These are phyloP conservation scores for Teratosphaeria nubilosa DNA, from an alignment of 2,329 filamentous ascomycete species.

Conservation along the genomic window DNA sequence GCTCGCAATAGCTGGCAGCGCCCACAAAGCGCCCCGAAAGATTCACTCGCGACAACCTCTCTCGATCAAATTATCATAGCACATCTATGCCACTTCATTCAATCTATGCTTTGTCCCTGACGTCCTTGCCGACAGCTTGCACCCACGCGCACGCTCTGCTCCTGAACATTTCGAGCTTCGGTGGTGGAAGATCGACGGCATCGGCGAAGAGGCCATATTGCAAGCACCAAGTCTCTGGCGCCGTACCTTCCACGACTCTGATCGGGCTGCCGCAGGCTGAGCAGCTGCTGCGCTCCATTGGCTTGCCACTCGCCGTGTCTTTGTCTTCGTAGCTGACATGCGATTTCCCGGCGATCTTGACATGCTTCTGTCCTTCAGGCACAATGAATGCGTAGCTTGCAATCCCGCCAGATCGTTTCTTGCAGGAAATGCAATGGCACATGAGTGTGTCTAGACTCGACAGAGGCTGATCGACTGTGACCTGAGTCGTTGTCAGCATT, in stretches of 20 bases:
- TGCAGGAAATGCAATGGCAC: conserved; percentile 13
- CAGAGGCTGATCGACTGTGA: not conserved
- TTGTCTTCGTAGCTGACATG: conserved; percentile 6
- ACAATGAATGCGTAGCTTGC: conserved; percentile 12
- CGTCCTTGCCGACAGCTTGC: conserved; percentile 6
- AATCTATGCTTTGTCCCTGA: conserved; percentile 6
- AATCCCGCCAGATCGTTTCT: conserved; percentile 11
- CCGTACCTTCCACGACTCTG: conserved; percentile 9
- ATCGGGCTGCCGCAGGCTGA: conserved; percentile 10
- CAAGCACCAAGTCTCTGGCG: conserved; percentile 9
- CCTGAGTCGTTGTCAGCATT: not conserved
- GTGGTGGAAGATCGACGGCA: conserved; percentile 7
- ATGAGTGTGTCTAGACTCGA: conserved; percentile 5
- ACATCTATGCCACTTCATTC: not conserved
- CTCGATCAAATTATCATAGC: not conserved
- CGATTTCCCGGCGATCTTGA: conserved; percentile 4
- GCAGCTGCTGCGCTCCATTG: conserved; percentile 11
- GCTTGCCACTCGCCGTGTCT: conserved; percentile 10
- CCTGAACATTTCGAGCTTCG: conserved; percentile 12
- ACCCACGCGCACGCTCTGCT: conserved; percentile 9
- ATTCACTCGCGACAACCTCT: not conserved
- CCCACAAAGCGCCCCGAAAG: not conserved
- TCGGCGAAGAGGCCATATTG: conserved; percentile 13
- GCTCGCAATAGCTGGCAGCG: not conserved
- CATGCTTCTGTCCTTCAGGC: conserved; percentile 7